Evolutionary conservation across 2,329 filamentous ascomycete species (phyloP).

Genomic region (Fusarium scirpi): DNA sequence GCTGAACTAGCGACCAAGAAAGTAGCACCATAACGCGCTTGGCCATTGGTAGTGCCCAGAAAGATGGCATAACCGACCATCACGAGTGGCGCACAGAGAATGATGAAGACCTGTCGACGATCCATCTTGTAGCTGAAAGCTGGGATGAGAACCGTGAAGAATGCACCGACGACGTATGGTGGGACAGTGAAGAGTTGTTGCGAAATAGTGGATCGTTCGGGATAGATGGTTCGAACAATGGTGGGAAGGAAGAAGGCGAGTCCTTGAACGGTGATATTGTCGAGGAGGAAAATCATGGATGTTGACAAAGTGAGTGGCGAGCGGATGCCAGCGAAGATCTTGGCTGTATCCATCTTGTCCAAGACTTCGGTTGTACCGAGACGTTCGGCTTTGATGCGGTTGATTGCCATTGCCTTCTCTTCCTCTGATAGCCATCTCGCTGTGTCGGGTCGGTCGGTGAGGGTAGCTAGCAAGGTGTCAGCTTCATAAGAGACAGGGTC

Average conservation of each 20-base stretch:
- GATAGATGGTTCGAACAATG: conserved; percentile 77
- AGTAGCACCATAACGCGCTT: conserved; percentile 75
- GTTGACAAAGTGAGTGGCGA: conserved; percentile 67
- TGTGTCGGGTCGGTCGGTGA: conserved; percentile 75
- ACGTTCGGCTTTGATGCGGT: conserved; percentile 69
- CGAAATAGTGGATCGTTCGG: conserved; percentile 63
- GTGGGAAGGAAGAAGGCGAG: conserved; percentile 79
- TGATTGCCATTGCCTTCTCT: conserved; percentile 72
- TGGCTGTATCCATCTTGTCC: conserved; percentile 69
- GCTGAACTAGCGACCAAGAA: conserved; percentile 69
- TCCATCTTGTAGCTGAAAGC: conserved; percentile 72
- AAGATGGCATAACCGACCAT: conserved; percentile 80
- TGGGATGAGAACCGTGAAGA: conserved; percentile 73
- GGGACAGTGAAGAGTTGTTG: conserved; percentile 79
- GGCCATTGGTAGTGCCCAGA: conserved; percentile 64
- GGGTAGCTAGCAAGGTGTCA: conserved; percentile 57
- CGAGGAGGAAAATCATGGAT: conserved; percentile 69
- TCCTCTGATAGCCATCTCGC: conserved; percentile 73
- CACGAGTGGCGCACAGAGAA: conserved; percentile 69
- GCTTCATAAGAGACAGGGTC: fast-evolving
- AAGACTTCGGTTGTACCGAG: conserved; percentile 67
- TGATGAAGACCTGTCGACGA: conserved; percentile 70
- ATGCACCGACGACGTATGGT: conserved; percentile 75
- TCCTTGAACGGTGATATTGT: conserved; percentile 79
- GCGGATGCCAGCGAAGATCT: conserved; percentile 71